Conservation (phyloP, 176 grass and related monocot species). For the Coix lacrymajobi region DNA sequence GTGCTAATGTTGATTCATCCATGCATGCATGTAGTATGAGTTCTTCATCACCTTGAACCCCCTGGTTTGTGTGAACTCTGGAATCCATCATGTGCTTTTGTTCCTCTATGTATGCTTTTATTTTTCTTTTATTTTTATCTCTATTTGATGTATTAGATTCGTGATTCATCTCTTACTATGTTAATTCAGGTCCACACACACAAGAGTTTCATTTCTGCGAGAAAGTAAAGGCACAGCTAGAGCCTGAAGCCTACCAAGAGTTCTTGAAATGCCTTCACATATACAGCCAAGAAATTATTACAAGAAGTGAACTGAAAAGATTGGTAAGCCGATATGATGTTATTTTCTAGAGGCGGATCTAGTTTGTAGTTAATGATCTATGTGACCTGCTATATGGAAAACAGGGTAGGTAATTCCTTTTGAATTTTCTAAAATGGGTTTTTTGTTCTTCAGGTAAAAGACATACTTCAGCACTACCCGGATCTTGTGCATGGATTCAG, state of each 20-base stretch:
- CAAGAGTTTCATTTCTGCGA: slow-evolving; percentile 86
- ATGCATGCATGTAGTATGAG: background rate
- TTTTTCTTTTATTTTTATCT: background rate
- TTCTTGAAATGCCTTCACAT: slow-evolving; percentile 99
- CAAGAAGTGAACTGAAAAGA: slow-evolving; percentile 84
- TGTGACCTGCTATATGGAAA: background rate
- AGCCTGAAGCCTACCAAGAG: slow-evolving; percentile 90
- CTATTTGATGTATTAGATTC: background rate
- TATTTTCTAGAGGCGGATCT: background rate
- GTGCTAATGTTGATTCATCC: background rate
- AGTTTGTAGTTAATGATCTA: background rate
- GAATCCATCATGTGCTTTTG: background rate
- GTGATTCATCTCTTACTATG: slow-evolving; percentile 5
- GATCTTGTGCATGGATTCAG: slow-evolving; percentile 95
- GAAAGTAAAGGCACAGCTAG: slow-evolving; percentile 94
- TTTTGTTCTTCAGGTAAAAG: slow-evolving; percentile 55
- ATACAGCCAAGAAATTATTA: slow-evolving; percentile 97
- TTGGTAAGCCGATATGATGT: slow-evolving; percentile 46
- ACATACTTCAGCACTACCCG: slow-evolving; percentile 73
- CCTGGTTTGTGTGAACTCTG: background rate
- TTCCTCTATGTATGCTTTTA: background rate
- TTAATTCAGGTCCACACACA: slow-evolving; percentile 64
- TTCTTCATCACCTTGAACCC: background rate
- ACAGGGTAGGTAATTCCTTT: background rate
- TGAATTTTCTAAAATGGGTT: background rate